phyloP scores from a whole-genome alignment of 2,329 filamentous ascomycete genomes.

The Monosporascus sp. region DNA sequence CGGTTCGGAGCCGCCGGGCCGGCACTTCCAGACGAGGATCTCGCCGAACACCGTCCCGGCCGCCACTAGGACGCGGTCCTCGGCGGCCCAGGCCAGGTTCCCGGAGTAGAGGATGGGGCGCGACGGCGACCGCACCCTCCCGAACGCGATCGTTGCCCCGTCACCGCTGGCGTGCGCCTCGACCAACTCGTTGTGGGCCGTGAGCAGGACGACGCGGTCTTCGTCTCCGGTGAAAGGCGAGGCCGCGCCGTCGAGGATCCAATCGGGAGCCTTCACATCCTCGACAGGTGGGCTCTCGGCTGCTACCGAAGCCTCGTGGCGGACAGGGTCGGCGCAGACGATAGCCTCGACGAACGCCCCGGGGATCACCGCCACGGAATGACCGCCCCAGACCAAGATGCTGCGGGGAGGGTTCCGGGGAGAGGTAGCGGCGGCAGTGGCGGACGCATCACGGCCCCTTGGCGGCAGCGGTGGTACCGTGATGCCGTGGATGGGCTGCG shows the following conservation, averaged over 20 bases:
- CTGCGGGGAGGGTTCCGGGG: background rate
- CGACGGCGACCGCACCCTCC: slow-evolving; percentile 56
- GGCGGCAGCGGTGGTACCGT: slow-evolving; percentile 30
- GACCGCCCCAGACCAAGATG: slow-evolving; percentile 67
- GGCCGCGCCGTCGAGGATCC: slow-evolving; percentile 66
- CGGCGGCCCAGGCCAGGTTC: slow-evolving; percentile 58
- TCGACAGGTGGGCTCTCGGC: slow-evolving; percentile 9
- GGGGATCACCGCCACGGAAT: slow-evolving; percentile 44
- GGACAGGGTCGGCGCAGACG: slow-evolving; percentile 18
- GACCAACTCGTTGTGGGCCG: slow-evolving; percentile 76
- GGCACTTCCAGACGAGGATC: slow-evolving; percentile 80
- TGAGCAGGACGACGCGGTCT: slow-evolving; percentile 58
- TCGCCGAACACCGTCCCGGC: slow-evolving; percentile 94
- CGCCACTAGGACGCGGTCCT: slow-evolving; percentile 63
- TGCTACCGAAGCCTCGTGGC: slow-evolving; percentile 4
- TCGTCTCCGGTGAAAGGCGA: slow-evolving; percentile 34
- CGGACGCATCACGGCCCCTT: background rate
- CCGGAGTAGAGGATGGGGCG: slow-evolving; percentile 87
- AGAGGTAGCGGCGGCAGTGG: background rate
- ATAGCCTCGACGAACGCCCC: slow-evolving; percentile 29
- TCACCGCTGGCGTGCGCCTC: slow-evolving; percentile 7
- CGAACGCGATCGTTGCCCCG: slow-evolving; percentile 32
- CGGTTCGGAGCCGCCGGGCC: background rate
- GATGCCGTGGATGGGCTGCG: slow-evolving; percentile 73
- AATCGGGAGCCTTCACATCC: slow-evolving; percentile 57